Base-by-base conservation (phyloP, 2,329 filamentous ascomycete species). In the Metarhizium anisopliae region DNA sequence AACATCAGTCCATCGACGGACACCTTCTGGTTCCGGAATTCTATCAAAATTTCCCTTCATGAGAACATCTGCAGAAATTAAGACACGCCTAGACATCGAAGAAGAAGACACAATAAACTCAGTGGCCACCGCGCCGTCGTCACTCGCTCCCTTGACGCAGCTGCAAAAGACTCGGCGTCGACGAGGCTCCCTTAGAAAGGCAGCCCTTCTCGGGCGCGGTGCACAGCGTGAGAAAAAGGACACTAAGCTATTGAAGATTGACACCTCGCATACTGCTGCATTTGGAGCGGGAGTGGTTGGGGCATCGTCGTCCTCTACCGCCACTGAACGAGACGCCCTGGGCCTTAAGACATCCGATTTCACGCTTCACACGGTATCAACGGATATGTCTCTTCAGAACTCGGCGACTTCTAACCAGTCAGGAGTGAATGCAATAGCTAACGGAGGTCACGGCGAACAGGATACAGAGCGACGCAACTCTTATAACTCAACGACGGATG, bases 111-210 rank as follows among this genome's bases (percentile, higher is more conserved):
- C 47, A 18, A 42, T 53, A 18, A 18, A 54, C 45, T 52, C 59
- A 51, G 64, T 59, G 50, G 60, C 49, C 65, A 63, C 56, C 61
- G 63, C 56, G 67, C 66, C 56, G 64, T 61, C 51, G 68, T 61
- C 56, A 62, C 66, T 40, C 62, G 45, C 50, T 51, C 51, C 56
- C 11, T 42, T 56, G n/a, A 40, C 64, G 50, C 73, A 73, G 64
- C 76, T 71, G 66, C 77, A 70, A 67, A 78, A 70, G 74, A 78
- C 62, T 70, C 80, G 90, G 55, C 85, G 85, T 63, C 83, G 92
- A 58, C 89, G 88, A 67, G 91, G 90, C 4, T 96, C 92, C 11
- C 76, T 96, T 68, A 82, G 92, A 58, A 96, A 96, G 71, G 90
- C 89, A 11, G 91, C 90, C 30, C 76, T 96, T 51, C 77, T 96